These are phyloP conservation scores for Torulaspora maleeae DNA, from an alignment of 805 yeast species.

Conservation along the genomic window DNA sequence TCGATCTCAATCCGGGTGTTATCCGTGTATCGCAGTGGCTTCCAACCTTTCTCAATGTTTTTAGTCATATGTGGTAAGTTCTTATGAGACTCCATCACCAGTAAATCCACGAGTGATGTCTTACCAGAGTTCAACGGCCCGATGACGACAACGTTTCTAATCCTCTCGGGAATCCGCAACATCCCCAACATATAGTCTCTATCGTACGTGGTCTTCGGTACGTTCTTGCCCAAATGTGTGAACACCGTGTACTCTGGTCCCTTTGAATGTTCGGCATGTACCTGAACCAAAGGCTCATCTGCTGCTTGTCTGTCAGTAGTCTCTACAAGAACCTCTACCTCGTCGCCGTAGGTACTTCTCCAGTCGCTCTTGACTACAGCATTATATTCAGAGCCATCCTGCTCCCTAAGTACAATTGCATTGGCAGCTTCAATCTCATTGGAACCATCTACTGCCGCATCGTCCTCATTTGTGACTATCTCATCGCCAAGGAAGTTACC, in stretches of 20 bases:
- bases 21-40: conserved; percentile 63
- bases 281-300: conserved; percentile 62
- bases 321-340: conserved; percentile 60
- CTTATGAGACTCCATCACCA: conserved; percentile 63
- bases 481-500: conserved; percentile 25
- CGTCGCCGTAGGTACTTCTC: conserved; percentile 44
- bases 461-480: conserved; percentile 2
- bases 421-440: background rate
- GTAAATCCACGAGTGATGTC: conserved; percentile 66
- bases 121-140: conserved; percentile 86
- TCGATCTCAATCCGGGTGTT: conserved; percentile 62
- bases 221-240: conserved; percentile 17
- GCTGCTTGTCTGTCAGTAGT: conserved; percentile 50
- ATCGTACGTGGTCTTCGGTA: conserved; percentile 60
- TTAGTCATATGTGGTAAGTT: conserved; percentile 28
- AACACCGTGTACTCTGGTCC: conserved; percentile 18
- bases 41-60: conserved; percentile 37
- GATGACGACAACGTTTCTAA: conserved; percentile 70
- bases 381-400: background rate
- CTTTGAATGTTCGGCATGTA: conserved; percentile 40
- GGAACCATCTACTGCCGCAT: background rate
- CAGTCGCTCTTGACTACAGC: background rate
- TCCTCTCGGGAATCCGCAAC: conserved; percentile 53
- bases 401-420: background rate
- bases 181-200: conserved; percentile 55